Base-by-base conservation (phyloP, 2,329 filamentous ascomycete genomes). In the Mycosphaerella arachidis region DNA sequence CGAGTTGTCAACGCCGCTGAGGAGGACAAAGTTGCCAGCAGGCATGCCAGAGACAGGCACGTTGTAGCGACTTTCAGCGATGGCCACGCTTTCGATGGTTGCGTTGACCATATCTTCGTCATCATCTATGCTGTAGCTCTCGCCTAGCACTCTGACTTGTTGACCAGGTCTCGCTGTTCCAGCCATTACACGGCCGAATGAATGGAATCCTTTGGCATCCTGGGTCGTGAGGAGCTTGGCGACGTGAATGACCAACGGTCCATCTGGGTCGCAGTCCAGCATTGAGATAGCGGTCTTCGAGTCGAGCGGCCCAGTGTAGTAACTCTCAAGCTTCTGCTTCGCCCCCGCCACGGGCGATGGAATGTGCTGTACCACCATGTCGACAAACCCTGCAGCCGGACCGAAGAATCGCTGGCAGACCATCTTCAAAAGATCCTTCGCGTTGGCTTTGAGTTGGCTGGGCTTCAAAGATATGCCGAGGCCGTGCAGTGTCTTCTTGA, bases 351-450 rank as follows among this genome's bases (percentile, higher is more conserved):
- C 79, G 0, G 94, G 93, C 6, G 93, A 96, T 1, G 94, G 94
- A 53, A 97, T 80, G 74, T 99, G 92, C 66, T 90, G 82, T 9
- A 92, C 85, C 60, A 97, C 79, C 94, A 99, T 97, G 73, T 99
- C 94, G 43, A 97, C 92, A 68, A 99, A 96, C 0, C 92, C 92
- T 18, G 84, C 86, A 1, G 92, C 90, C 8, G 90, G 86, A 0
- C 94, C 94, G 70, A 99, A 99, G 78, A 97, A 99, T 72, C 96
- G 91, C 72, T 91, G 89, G 74, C 93, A 97, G 6, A 96, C 92
- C 55, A 95, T 79, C 71, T 90, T 92, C 58, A 99, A 82, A 16
- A 99, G 82, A 40, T 92, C 88, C 68, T 90, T 94, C 4, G 94
- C 92, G 72, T 99, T 93, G 1, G 87, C 85, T 75, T 89, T 94